A percentile compares a stretch with the other conserved stretches of the same genome.
These are phyloP conservation scores for Colletotrichum orchidophilum DNA, from an alignment of 2,329 filamentous ascomycete genomes.

Conservation along the genomic window DNA sequence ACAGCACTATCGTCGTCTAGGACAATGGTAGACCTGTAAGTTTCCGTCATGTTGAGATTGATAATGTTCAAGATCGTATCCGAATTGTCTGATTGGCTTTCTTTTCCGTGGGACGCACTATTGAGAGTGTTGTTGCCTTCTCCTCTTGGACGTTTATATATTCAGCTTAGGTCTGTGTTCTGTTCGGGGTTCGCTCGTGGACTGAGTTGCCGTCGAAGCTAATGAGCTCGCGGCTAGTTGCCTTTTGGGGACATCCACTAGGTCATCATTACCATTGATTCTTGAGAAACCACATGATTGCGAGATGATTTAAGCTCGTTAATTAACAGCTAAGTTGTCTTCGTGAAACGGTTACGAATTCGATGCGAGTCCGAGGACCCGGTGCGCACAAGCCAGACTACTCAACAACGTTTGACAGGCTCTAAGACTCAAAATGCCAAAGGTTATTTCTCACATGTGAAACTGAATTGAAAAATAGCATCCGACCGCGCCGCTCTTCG, in stretches of 20 bases:
- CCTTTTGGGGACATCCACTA: background rate
- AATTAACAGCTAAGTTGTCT: background rate
- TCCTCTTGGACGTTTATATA: background rate
- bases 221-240: background rate
- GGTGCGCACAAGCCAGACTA: background rate
- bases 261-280: background rate
- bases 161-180: background rate
- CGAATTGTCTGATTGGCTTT: background rate
- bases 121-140: background rate
- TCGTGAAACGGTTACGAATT: background rate
- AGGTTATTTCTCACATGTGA: background rate
- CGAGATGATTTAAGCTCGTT: background rate
- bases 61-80: background rate
- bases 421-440: background rate
- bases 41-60: constrained; percentile 6
- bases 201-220: background rate
- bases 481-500: background rate
- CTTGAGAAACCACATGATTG: background rate
- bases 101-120: background rate
- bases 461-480: background rate
- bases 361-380: background rate
- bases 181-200: background rate
- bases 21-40: background rate
- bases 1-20: background rate
- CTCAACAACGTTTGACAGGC: background rate